Base-by-base conservation (phyloP, 345 rosid genomes). In the Corymbia maculata region DNA sequence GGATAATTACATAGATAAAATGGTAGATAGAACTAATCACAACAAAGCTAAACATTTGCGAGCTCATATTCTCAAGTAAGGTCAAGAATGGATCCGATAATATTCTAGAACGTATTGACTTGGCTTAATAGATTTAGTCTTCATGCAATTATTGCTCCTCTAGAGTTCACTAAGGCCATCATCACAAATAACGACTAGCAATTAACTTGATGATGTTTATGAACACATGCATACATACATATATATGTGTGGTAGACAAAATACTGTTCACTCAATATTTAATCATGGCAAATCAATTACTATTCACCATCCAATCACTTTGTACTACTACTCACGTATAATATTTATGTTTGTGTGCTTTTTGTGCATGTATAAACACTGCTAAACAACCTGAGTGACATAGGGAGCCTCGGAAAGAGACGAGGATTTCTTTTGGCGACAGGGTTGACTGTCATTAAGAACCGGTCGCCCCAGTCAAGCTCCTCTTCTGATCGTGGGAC, bases 391-490 rank as follows among this genome's bases (percentile, higher is more conserved):
- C 93, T 93, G 14, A 92, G 50, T 51, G 93, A 88, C 70, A 91
- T 42, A 86, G 91, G 94, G 85, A 93, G 92, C 86, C 89, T 88
- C 30, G 95, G 93, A 19, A 92, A 47, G 15, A 93, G 92, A 47
- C 91, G 93, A 21, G 90, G 47, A 30, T 88, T 92, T 75, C 93
- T 90, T 86, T 85, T 55, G 10, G 90, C 64, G 47, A 88, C 52
- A 42, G 93, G 93, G 84, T 89, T 89, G 86, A 90, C 88, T 42
- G 57, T 91, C 89, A 90, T 87, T 80, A 42, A 89, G 44, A 92
- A 49, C 80, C 92, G 52, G 61, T 92, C 92, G 9, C 90, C 92
- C 93, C 92, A 92, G 30, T 92, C 91, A 45, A 90, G 88, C 12
- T 92, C 90, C 55, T 17, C 80, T 21, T 82, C 92, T 21, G 88